Base-by-base conservation (phyloP, 352 stramenopile genomes). In the Globisporangium polare region DNA sequence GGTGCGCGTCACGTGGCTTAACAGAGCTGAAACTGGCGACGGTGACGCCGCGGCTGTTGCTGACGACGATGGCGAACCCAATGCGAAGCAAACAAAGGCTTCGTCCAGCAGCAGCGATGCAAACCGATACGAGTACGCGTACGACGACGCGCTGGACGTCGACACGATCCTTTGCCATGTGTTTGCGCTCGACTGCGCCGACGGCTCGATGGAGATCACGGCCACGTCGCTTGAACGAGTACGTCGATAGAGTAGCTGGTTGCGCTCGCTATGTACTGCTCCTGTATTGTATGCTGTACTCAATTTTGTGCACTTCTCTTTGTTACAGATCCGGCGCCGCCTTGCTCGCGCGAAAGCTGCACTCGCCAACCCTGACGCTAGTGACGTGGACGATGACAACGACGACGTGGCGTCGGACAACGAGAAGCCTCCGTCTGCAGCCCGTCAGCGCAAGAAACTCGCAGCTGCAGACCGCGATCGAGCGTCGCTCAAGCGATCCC, bases 1-100 rank as follows among this genome's bases (percentile, higher is more conserved):
- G 17, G 81, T 93, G 51, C 81, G 72, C 51, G 63, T 89, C 7
- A 80, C 74, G 33, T 93, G 83, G 80, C 73, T 90, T 35, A 82
- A 89, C 58, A 73, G 69, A 52, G 46, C 65, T 13, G 12, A 12
- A 42, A 42, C n/a, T n/a, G 45, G 20, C n/a, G 45, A 6, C 20
- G 20, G 17, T 27, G 20, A 29, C 43, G 26, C 6, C 42, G 43
- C 20, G 12, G 43, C 8, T 50, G 46, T 5, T 1, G 46, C 1
- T 33, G 46, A 35, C 10, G 12, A 52, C 18, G 45, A 18, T 13
- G 43, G 24, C 1, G 50, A 33, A 12, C 29, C 46, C 1, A 26
- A 12, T 7, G 8, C 29, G n/a, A 45, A 60, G 58, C 31, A 52
- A 18, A 41, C 45, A 2, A 33, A 22, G 24, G 17, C 9, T 22